phyloP scores from a whole-genome alignment of 345 rosid genomes.

The Toxicodendron radicans region DNA sequence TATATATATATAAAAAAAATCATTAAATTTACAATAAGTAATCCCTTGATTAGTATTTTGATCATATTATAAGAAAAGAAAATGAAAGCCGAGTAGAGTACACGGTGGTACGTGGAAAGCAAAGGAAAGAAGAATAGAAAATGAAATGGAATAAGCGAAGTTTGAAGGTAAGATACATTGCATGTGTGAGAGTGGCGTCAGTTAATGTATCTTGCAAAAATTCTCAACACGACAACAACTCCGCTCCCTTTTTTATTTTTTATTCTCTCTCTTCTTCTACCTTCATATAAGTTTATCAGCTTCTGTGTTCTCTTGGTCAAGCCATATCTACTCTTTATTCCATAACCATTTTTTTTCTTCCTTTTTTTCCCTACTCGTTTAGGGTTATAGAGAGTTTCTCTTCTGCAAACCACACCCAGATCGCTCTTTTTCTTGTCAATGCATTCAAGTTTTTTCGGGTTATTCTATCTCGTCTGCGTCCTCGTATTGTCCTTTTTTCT shows the following conservation, averaged over 20 bases:
- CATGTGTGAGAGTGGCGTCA: constrained; percentile 26
- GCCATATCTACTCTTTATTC: neutral
- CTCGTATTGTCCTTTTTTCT: constrained; percentile 12
- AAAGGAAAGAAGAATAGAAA: too few species aligned
- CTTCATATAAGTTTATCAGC: constrained; percentile 9
- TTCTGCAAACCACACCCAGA: neutral
- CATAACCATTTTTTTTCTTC: neutral
- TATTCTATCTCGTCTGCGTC: constrained; percentile 14
- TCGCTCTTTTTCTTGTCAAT: constrained; percentile 15
- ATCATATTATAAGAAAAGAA: too few species aligned
- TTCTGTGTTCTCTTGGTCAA: neutral
- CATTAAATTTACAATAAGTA: too few species aligned
- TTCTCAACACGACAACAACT: constrained; percentile 31
- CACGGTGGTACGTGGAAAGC: too few species aligned
- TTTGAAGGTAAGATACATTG: constrained; percentile 38
- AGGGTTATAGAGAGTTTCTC: constrained; percentile 39
- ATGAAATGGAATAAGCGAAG: too few species aligned
- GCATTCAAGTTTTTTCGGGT: constrained; percentile 38
- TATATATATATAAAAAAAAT: too few species aligned
- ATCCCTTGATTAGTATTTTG: too few species aligned
- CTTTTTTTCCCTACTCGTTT: constrained; percentile 52
- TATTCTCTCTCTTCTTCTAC: neutral
- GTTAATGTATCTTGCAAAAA: constrained; percentile 36
- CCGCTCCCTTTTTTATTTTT: neutral
- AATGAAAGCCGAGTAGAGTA: too few species aligned